phyloP scores from a whole-genome alignment of 371 early-diverging fungal species.

The Blastocladiella emersonii region DNA sequence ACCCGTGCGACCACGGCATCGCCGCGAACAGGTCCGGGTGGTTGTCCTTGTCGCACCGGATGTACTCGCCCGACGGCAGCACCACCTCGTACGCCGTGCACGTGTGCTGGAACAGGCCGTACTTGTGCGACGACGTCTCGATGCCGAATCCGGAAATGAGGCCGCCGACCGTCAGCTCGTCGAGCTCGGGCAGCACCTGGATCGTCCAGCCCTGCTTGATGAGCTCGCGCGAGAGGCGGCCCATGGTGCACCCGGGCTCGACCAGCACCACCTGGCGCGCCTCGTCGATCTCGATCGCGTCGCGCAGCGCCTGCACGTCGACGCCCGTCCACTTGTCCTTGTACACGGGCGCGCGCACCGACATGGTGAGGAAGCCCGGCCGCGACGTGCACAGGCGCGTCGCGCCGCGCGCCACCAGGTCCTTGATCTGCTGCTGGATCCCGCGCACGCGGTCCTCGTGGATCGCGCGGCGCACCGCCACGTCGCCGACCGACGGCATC shows the following conservation, averaged over 20 bases:
- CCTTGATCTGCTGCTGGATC: conserved; percentile 20
- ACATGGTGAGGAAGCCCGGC: conserved; percentile 19
- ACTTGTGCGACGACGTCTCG: conserved; percentile 27
- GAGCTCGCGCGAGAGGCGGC: conserved; percentile 22
- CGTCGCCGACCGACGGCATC: conserved; percentile 13
- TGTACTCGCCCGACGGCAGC: conserved; percentile 19
- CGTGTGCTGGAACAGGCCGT: conserved; percentile 26
- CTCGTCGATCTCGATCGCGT: conserved; percentile 23
- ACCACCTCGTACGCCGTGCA: conserved; percentile 22
- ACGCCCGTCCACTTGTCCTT: conserved; percentile 10
- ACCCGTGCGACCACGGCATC: conserved; percentile 31
- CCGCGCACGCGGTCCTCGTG: conserved; percentile 20
- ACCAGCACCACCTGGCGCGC: conserved; percentile 16
- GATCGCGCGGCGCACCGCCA: conserved; percentile 12
- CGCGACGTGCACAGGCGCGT: conserved; percentile 21
- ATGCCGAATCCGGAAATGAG: conserved; percentile 27
- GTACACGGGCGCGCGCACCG: background rate
- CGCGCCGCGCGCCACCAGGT: conserved; percentile 15
- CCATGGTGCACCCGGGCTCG: conserved; percentile 25
- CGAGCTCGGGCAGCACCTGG: conserved; percentile 24
- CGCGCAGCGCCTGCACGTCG: conserved; percentile 13
- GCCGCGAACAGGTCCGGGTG: conserved; percentile 28
- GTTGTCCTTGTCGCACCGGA: conserved; percentile 17
- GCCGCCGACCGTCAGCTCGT: conserved; percentile 29
- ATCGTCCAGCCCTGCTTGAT: conserved; percentile 24